phyloP scores from a whole-genome alignment of 2,329 filamentous ascomycete species.

The Neurospora crassa region DNA sequence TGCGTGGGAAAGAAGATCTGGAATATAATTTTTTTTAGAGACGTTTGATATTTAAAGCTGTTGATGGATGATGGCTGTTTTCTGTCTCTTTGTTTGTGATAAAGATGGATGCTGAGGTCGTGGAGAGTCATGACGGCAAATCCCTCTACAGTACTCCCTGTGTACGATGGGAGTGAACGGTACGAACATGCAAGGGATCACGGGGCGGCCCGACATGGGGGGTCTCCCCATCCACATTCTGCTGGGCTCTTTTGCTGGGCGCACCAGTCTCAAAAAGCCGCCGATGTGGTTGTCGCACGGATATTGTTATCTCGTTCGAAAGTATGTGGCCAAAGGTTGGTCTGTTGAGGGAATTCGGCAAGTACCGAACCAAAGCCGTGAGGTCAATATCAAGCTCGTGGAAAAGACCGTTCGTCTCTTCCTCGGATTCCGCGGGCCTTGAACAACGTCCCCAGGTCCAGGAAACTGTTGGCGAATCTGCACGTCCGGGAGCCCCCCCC shows the following conservation, averaged over 20 bases:
- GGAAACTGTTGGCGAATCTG: neutral
- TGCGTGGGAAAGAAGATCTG: neutral
- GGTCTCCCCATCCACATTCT: neutral
- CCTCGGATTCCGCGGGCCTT: neutral
- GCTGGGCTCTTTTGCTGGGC: neutral
- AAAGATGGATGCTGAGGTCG: neutral
- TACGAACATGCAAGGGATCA: neutral
- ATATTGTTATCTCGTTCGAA: neutral
- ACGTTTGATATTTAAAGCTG: neutral
- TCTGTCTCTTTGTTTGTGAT: neutral
- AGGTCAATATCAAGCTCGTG: neutral
- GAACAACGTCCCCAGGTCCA: neutral
- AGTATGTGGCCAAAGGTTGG: neutral
- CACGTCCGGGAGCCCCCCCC: neutral
- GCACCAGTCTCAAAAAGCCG: neutral
- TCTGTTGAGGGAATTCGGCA: neutral
- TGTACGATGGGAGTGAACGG: neutral
- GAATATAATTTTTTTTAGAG: neutral
- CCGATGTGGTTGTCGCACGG: neutral
- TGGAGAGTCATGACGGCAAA: neutral
- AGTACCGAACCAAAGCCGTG: neutral
- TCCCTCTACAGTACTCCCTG: neutral
- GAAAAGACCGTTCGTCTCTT: neutral
- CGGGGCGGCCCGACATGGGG: neutral
- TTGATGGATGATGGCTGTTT: neutral